A percentile compares a stretch with the other conserved stretches of the same genome.
Evolutionary conservation across 371 early-diverging fungal genomes (phyloP).

Genomic region (Mortierella sp.): DNA sequence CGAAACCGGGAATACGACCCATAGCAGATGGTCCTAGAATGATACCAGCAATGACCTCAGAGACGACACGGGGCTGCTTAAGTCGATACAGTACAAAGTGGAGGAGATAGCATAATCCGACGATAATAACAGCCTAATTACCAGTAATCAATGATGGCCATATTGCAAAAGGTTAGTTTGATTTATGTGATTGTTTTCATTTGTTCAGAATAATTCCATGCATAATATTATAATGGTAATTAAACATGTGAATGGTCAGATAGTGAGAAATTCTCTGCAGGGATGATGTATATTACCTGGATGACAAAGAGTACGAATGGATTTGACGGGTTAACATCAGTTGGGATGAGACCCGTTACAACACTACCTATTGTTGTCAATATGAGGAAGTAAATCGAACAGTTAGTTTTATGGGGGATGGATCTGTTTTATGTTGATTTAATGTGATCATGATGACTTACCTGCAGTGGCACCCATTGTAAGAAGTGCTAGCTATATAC

Average conservation of each 20-base stretch:
- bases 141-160: too few species aligned
- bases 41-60: conserved; percentile 85
- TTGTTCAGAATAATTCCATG: too few species aligned
- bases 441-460: not conserved
- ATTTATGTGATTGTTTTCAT: too few species aligned
- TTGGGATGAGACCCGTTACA: conserved; percentile 76
- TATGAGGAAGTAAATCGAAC: not conserved
- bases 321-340: conserved; percentile 61
- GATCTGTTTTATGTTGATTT: not conserved
- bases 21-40: conserved; percentile 83
- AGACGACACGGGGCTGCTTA: conserved; percentile 81
- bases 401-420: not conserved
- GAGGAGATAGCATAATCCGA: conserved; percentile 73
- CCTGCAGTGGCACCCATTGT: conserved; percentile 4
- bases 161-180: too few species aligned
- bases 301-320: conserved; percentile 78
- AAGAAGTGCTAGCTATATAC: not conserved
- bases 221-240: too few species aligned
- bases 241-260: too few species aligned
- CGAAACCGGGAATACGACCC: conserved; percentile 78
- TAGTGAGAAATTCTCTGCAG: too few species aligned
- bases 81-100: conserved; percentile 68
- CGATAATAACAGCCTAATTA: conserved; percentile 73
- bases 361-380: conserved; percentile 64
- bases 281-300: conserved; percentile 62